Percentiles rank a stretch among this genome's conserved stretches.
Evolutionary conservation across 495 filamentous ascomycete species (phyloP).

Genomic region (Paragyromitra xinjiangensis): DNA sequence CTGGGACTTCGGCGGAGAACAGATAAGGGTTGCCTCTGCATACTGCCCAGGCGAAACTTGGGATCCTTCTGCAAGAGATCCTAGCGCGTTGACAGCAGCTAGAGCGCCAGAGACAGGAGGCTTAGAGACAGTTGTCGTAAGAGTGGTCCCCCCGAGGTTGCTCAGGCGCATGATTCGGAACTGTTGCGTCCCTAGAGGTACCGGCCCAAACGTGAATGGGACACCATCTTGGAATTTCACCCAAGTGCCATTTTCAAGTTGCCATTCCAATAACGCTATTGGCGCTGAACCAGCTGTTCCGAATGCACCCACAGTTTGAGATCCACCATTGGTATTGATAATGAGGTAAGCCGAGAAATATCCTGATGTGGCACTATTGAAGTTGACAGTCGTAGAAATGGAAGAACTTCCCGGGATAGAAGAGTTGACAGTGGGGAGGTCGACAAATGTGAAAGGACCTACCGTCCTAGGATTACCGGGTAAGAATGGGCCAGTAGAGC

Average conservation of each 20-base stretch:
- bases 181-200: constrained; percentile 55
- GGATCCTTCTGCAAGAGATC: constrained; percentile 59
- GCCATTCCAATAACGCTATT: constrained; percentile 59
- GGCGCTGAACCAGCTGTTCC: constrained; percentile 56
- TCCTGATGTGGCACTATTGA: constrained; percentile 54
- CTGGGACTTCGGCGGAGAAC: constrained; percentile 60
- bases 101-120: constrained; percentile 61
- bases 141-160: constrained; percentile 58
- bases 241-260: constrained; percentile 59
- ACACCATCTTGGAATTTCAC: constrained; percentile 54
- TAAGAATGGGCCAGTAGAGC: constrained; percentile 46
- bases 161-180: constrained; percentile 58
- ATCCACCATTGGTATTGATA: constrained; percentile 57
- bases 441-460: constrained; percentile 58
- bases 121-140: constrained; percentile 61
- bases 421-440: constrained; percentile 48
- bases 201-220: constrained; percentile 59
- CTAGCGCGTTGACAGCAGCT: constrained; percentile 59
- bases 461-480: constrained; percentile 26
- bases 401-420: constrained; percentile 46
- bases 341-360: constrained; percentile 57
- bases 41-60: constrained; percentile 55
- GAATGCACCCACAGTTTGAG: constrained; percentile 55
- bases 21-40: constrained; percentile 57
- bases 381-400: constrained; percentile 53